These are phyloP conservation scores for Syzygium aromaticum DNA, from an alignment of 345 rosid species.

Conservation along the genomic window DNA sequence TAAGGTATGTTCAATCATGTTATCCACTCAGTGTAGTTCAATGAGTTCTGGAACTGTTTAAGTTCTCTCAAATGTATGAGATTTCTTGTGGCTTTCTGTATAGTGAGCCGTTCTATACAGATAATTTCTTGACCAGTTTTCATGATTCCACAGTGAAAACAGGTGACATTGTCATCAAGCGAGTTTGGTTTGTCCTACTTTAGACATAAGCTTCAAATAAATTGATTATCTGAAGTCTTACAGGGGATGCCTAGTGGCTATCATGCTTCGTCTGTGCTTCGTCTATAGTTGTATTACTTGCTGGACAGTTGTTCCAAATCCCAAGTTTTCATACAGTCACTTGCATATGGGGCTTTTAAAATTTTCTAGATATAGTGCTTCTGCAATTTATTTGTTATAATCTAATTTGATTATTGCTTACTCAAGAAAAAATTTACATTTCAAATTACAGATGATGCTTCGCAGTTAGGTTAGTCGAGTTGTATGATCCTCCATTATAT, in stretches of 20 bases:
- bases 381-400: background rate
- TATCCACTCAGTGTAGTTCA: background rate
- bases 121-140: background rate
- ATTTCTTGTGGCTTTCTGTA: background rate
- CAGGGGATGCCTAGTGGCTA: background rate
- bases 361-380: background rate
- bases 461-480: background rate
- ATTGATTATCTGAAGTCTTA: background rate
- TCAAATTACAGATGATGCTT: background rate
- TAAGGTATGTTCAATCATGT: conserved; percentile 37
- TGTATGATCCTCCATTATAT: background rate
- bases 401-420: background rate
- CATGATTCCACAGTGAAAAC: background rate
- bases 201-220: background rate
- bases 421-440: background rate
- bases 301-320: background rate
- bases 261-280: background rate
- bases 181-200: background rate
- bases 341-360: background rate
- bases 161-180: background rate
- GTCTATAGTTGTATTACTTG: background rate
- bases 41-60: background rate
- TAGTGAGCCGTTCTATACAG: background rate
- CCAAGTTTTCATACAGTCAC: background rate
- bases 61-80: background rate